A percentile compares a stretch with the other conserved stretches of the same genome.
These are phyloP conservation scores for Echites panduratus DNA, from an alignment of 257 asterid species.

Conservation along the genomic window DNA sequence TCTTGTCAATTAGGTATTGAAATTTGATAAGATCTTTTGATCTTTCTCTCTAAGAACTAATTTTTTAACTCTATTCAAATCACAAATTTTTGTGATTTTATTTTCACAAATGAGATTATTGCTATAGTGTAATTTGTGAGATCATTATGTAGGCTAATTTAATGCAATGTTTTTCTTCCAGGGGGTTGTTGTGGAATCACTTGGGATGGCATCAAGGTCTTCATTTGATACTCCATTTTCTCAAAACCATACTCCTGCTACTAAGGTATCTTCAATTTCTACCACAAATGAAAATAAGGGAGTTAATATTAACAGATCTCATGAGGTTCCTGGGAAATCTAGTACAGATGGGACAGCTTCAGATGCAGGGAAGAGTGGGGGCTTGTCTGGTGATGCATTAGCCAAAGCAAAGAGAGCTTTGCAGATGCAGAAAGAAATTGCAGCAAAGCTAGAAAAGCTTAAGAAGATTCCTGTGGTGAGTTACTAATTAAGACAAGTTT, in stretches of 20 bases:
- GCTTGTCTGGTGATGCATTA: constrained; percentile 76
- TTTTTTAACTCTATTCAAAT: neutral
- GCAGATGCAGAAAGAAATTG: constrained; percentile 73
- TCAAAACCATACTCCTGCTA: constrained; percentile 46
- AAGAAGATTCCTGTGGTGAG: constrained; percentile 77
- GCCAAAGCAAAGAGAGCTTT: constrained; percentile 81
- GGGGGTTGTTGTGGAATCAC: constrained; percentile 55
- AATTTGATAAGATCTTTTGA: neutral
- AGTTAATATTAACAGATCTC: constrained; percentile 94
- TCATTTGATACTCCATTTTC: constrained; percentile 34
- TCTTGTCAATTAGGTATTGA: neutral
- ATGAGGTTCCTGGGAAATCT: constrained; percentile 99
- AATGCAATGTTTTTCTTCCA: constrained; percentile 23
- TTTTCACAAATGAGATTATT: neutral
- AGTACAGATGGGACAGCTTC: constrained; percentile 94
- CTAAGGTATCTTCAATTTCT: constrained; percentile 93
- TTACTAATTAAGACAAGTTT: constrained; percentile 10
- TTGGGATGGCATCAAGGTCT: constrained; percentile 33
- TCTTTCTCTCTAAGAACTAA: neutral
- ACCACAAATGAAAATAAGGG: constrained; percentile 98
- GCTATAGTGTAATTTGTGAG: neutral
- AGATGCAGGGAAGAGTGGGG: constrained; percentile 66
- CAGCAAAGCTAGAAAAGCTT: constrained; percentile 63
- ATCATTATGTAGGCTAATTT: constrained; percentile 7
- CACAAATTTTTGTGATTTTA: neutral